Conservation (phyloP, 2,329 filamentous ascomycete species). For the Nemania diffusa region DNA sequence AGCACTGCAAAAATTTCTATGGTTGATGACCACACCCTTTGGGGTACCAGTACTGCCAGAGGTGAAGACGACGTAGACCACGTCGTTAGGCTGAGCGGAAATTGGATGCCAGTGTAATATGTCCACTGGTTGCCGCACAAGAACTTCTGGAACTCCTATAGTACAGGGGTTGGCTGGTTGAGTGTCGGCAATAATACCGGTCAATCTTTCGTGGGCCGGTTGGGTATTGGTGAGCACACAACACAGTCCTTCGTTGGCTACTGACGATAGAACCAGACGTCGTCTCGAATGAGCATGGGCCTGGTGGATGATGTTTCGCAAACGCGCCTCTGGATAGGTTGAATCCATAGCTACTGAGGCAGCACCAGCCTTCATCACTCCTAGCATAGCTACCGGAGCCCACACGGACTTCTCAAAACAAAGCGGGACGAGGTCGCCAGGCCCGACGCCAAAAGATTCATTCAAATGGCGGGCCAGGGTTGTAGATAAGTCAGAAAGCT, state of each 20-base stretch:
- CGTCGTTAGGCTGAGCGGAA: not conserved
- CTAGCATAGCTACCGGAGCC: slow-evolving; percentile 4
- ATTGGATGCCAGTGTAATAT: slow-evolving; percentile 2
- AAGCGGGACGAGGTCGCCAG: slow-evolving; percentile 1
- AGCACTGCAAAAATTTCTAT: slow-evolving; percentile 6
- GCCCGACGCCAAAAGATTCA: not conserved
- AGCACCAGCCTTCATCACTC: slow-evolving; percentile 16
- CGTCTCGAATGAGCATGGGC: slow-evolving; percentile 5
- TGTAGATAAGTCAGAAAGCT: slow-evolving; percentile 12
- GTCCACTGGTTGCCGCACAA: not conserved
- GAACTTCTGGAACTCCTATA: slow-evolving; percentile 11
- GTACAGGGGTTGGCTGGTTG: slow-evolving; percentile 4
- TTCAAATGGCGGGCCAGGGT: slow-evolving; percentile 1
- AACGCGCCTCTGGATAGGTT: not conserved
- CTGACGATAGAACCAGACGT: slow-evolving; percentile 3
- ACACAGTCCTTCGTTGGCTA: not conserved
- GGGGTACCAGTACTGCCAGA: slow-evolving; percentile 16
- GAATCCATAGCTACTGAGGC: slow-evolving; percentile 9
- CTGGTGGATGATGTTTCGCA: not conserved
- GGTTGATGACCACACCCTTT: slow-evolving; percentile 14
- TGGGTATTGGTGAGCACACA: slow-evolving; percentile 9
- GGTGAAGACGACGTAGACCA: slow-evolving; percentile 3
- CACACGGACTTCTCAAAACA: slow-evolving; percentile 15
- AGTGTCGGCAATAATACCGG: slow-evolving; percentile 8
- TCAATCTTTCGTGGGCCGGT: not conserved